A percentile compares a stretch with the other conserved stretches of the same genome.
Evolutionary conservation across 495 filamentous ascomycete species (phyloP).

Genomic region (Niebla homalea): DNA sequence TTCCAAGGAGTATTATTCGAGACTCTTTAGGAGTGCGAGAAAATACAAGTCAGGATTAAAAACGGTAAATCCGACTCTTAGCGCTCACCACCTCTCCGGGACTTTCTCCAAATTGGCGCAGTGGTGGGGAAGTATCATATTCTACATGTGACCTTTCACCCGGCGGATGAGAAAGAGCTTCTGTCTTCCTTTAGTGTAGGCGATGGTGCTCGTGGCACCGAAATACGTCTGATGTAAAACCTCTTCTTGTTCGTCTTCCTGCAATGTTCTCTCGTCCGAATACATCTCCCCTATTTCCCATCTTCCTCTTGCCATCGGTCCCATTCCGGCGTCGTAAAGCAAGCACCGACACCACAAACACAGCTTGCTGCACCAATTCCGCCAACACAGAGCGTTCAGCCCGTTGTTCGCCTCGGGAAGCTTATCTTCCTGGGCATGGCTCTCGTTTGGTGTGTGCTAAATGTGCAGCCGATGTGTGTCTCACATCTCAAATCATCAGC

Average conservation of each 20-base stretch:
- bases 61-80: no score
- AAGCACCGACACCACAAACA: slow-evolving; percentile 17
- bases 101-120: no score
- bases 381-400: slow-evolving; percentile 9
- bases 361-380: slow-evolving; percentile 7
- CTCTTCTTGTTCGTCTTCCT: slow-evolving; percentile 9
- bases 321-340: slow-evolving; percentile 33
- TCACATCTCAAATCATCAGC: slow-evolving; percentile 66
- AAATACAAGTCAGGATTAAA: no score
- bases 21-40: no score
- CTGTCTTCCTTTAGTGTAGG: no score
- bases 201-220: no score
- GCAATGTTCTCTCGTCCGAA: slow-evolving; percentile 13
- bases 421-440: slow-evolving; percentile 35
- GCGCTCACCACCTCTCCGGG: no score
- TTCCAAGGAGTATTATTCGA: no score
- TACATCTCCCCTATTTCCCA: slow-evolving; percentile 27
- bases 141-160: no score
- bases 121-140: no score
- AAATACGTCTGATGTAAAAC: no score
- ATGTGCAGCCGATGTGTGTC: slow-evolving; percentile 64
- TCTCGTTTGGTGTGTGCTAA: slow-evolving; percentile 58
- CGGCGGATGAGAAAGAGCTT: no score
- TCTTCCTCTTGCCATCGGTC: slow-evolving; percentile 41
- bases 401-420: slow-evolving; percentile 11